A percentile compares a stretch with the other conserved stretches of the same genome.
Evolutionary conservation across 2,329 filamentous ascomycete genomes (phyloP).

Genomic region (Clonostachys rosea): DNA sequence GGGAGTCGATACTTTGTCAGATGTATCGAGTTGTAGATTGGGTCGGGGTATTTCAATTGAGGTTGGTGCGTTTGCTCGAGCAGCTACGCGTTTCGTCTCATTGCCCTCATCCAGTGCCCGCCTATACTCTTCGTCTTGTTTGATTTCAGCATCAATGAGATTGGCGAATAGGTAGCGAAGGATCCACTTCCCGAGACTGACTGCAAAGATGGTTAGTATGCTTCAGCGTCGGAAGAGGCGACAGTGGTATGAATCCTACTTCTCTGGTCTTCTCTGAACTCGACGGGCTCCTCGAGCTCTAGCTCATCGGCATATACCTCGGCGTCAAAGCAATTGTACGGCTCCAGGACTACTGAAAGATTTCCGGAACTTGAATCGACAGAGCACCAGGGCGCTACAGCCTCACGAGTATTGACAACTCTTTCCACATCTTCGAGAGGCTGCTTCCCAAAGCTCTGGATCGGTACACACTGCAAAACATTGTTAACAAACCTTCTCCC

Average conservation of each 20-base stretch:
- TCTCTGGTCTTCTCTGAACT: constrained; percentile 89
- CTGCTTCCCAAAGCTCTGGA: constrained; percentile 89
- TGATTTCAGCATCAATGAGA: constrained; percentile 86
- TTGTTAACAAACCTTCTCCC: neutral
- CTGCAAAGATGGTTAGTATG: constrained; percentile 36
- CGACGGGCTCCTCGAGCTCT: constrained; percentile 64
- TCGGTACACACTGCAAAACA: constrained; percentile 65
- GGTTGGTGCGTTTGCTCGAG: constrained; percentile 52
- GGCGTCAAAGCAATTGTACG: constrained; percentile 94
- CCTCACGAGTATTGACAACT: constrained; percentile 81
- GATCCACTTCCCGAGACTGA: constrained; percentile 96
- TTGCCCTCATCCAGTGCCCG: constrained; percentile 59
- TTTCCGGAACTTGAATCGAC: constrained; percentile 91
- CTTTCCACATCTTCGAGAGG: constrained; percentile 90
- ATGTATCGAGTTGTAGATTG: constrained; percentile 26
- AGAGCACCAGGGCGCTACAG: constrained; percentile 92
- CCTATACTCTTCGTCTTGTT: constrained; percentile 72
- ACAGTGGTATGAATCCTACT: constrained; percentile 17
- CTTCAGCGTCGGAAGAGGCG: neutral
- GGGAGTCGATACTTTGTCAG: constrained; percentile 51
- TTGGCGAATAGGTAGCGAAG: constrained; percentile 87
- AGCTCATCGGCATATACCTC: constrained; percentile 96
- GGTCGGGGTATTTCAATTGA: constrained; percentile 46
- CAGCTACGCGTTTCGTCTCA: constrained; percentile 52
- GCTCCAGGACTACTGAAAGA: constrained; percentile 84